Evolutionary conservation across 164 flowering plant genomes (phyloP), one percentile per base, ranked within the genome.

Genomic region (Warburgia ugandensis): DNA sequence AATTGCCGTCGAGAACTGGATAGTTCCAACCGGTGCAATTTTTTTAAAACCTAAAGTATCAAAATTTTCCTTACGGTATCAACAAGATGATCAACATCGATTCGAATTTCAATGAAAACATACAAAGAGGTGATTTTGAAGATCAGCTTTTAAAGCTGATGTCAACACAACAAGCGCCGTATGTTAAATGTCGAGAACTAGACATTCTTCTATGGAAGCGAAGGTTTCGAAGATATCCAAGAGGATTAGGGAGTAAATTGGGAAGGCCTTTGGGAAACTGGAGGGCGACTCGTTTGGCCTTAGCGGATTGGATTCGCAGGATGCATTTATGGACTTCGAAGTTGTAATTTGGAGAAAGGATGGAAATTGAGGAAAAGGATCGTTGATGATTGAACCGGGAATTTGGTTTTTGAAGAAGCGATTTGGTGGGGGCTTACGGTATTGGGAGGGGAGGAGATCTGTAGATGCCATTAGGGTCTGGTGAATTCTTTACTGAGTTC

Each of bases 161-260:
- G 97, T 92, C 97, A 42, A 88, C 74, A 65, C 98, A 92, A 64
- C 98, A 92, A 0, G 98, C 98, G 45, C 98, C 98, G 60, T 81
- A 92, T 40, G 98, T 88, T 45, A 86, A 96, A 61, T 92, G 16
- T 91, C 96, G 50, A 92, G 88, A 48, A 92, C 53, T 61, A 83
- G 80, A 70, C 87, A 80, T 45, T 81, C 79, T 6, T 73, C 66
- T 46, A 69, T 77, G 39, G 30, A 59, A 28, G 81, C 80, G 66
- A 81, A 85, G 58, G 83, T 45, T 49, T 76, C 63, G 70, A 92
- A 68, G 70, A 92, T 82, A 64, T 92, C 98, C 42, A 86, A 72
- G 69, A 92, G 78, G 58, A 73, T 55, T 48, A 80, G 80, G 7
- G 98, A 73, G 69, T 77, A 92, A 88, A 92, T 80, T n/a, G 65